A percentile compares a stretch with the other conserved stretches of the same genome.
Conservation (phyloP, 495 filamentous ascomycete genomes). For the Immersiella caudata region DNA sequence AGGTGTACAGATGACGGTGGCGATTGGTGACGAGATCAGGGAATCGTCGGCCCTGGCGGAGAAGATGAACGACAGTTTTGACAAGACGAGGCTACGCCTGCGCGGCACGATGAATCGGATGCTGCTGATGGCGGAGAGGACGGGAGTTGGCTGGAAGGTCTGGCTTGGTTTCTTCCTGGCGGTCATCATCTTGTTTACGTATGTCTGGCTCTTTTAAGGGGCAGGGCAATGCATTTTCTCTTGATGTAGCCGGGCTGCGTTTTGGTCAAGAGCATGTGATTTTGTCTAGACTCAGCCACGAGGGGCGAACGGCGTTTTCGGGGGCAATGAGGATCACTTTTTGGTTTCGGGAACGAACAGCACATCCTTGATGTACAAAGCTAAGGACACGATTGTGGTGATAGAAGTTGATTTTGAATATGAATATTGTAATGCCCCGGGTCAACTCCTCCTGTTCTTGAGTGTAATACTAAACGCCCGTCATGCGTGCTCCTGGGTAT, state of each 20-base stretch:
- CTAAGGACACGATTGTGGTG: constrained; percentile 7
- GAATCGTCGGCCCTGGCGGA: constrained; percentile 81
- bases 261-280: not conserved
- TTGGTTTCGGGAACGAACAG: constrained; percentile 18
- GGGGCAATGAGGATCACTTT: constrained; percentile 26
- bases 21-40: constrained; percentile 93
- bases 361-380: constrained; percentile 12
- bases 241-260: not conserved
- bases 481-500: constrained; percentile 5
- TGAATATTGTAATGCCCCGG: constrained; percentile 25
- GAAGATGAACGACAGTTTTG: constrained; percentile 90
- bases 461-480: not conserved
- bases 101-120: constrained; percentile 95
- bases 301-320: constrained; percentile 16
- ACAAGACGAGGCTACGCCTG: constrained; percentile 75
- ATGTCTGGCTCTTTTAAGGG: constrained; percentile 80
- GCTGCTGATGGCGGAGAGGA: constrained; percentile 91
- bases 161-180: constrained; percentile 86
- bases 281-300: constrained; percentile 25
- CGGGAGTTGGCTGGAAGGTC: constrained; percentile 90
- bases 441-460: not conserved
- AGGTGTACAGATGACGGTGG: constrained; percentile 71
- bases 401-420: constrained; percentile 19
- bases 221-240: not conserved
- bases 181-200: constrained; percentile 80